phyloP scores from a whole-genome alignment of 352 stramenopile species.

The Pythium vanterpoolii region DNA sequence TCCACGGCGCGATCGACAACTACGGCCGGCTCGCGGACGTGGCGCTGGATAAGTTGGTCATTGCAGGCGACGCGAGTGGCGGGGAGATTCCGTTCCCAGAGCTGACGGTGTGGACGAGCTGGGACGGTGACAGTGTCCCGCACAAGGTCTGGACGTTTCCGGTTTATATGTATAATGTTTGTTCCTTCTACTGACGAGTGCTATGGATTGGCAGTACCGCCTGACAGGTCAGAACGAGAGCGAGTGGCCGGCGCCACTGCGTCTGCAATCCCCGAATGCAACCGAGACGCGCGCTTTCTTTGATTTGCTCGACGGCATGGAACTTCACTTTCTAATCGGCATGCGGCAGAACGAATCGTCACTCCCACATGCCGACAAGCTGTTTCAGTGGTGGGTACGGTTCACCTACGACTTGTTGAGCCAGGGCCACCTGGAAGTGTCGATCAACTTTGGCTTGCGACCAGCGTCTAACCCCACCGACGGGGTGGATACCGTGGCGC shows the following conservation, averaged over 20 bases:
- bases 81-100: conserved; percentile 37
- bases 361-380: conserved; percentile 11
- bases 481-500: conserved; percentile 9
- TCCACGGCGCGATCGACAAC: conserved; percentile 60
- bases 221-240: conserved; percentile 37
- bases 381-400: conserved; percentile 56
- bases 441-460: conserved; percentile 46
- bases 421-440: conserved; percentile 67
- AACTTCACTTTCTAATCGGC: conserved; percentile 52
- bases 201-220: conserved; percentile 27
- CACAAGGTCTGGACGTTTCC: conserved; percentile 3
- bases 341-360: conserved; percentile 30
- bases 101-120: conserved; percentile 40
- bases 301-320: conserved; percentile 58
- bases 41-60: conserved; percentile 48
- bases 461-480: conserved; percentile 12
- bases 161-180: background rate
- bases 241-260: conserved; percentile 53
- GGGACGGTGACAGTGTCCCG: conserved; percentile 17
- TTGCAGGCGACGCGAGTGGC: conserved; percentile 23
- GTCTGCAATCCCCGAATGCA: conserved; percentile 24
- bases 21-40: conserved; percentile 53
- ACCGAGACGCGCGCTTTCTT: conserved; percentile 58
- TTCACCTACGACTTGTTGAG: conserved; percentile 70
- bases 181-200: background rate